phyloP scores from a whole-genome alignment of 1,139 yeast genomes.

The Saccharomyces hybrid region DNA sequence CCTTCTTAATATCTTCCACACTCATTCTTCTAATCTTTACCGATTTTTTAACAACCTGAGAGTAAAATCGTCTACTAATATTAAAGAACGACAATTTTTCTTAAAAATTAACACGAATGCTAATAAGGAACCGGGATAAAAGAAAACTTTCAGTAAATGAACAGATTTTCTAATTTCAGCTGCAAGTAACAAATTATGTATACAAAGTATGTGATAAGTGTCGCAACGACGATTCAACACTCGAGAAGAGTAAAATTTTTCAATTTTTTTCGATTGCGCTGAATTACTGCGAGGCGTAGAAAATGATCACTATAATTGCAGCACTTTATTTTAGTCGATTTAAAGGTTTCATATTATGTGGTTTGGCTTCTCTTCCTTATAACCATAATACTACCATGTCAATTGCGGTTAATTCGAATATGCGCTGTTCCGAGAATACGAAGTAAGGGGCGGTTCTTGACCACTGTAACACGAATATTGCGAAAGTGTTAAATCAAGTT shows the following conservation, averaged over 20 bases:
- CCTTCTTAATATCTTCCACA: conserved; percentile 30
- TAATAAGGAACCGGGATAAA: background rate
- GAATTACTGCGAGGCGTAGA: background rate
- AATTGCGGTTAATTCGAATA: background rate
- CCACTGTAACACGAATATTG: background rate
- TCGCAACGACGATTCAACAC: background rate
- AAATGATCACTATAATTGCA: background rate
- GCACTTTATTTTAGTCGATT: too few species aligned
- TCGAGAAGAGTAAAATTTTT: background rate
- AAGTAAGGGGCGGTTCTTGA: too few species aligned
- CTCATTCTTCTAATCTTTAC: conserved; percentile 27
- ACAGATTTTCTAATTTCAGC: background rate
- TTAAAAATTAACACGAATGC: background rate
- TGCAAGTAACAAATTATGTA: background rate
- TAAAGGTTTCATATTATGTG: too few species aligned
- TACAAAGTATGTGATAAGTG: background rate
- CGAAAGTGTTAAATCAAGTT: background rate
- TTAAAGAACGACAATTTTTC: conserved; percentile 23
- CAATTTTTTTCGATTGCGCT: conserved; percentile 2
- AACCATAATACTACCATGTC: too few species aligned
- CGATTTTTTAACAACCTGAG: conserved; percentile 24
- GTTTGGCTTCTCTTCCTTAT: too few species aligned
- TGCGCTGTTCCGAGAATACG: too few species aligned
- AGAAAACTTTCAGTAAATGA: background rate
- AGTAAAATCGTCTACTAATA: conserved; percentile 22